Evolutionary conservation across 495 filamentous ascomycete species (phyloP).

Genomic region (Penicillium flavigenum): DNA sequence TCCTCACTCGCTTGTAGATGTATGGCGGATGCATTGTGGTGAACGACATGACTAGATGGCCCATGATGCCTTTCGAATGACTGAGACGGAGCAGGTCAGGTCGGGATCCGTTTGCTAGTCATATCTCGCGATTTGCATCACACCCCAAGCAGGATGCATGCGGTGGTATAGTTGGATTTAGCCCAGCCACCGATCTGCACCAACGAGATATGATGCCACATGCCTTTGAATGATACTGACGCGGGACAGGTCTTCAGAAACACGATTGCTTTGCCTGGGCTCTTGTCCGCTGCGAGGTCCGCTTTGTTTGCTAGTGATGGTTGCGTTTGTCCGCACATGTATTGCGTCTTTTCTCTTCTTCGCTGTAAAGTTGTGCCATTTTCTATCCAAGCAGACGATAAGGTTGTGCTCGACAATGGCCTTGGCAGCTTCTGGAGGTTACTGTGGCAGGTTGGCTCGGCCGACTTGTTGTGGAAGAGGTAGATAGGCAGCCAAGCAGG

Average conservation of each 20-base stretch:
- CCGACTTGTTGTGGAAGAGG: neutral
- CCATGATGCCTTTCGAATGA: neutral
- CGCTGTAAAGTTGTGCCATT: neutral
- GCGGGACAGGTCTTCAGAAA: too few relatives aligned
- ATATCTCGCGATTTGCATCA: too few relatives aligned
- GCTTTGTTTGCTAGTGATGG: too few relatives aligned
- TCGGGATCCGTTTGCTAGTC: too few relatives aligned
- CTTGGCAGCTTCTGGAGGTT: neutral
- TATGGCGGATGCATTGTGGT: neutral
- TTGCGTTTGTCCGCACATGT: neutral
- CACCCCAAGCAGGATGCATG: too few relatives aligned
- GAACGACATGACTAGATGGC: neutral
- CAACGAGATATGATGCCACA: too few relatives aligned
- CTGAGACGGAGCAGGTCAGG: neutral
- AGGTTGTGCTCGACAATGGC: neutral
- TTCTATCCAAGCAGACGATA: neutral
- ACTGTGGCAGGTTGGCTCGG: neutral
- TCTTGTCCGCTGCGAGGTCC: neutral
- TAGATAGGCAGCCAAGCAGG: neutral
- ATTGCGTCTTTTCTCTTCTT: neutral
- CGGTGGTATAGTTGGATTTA: too few relatives aligned
- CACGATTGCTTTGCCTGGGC: too few relatives aligned
- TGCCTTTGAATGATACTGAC: too few relatives aligned
- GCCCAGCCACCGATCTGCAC: too few relatives aligned
- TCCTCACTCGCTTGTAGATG: too few relatives aligned